Conservation (phyloP, 176 grass and related monocot genomes). For the Eleusine coracana region DNA sequence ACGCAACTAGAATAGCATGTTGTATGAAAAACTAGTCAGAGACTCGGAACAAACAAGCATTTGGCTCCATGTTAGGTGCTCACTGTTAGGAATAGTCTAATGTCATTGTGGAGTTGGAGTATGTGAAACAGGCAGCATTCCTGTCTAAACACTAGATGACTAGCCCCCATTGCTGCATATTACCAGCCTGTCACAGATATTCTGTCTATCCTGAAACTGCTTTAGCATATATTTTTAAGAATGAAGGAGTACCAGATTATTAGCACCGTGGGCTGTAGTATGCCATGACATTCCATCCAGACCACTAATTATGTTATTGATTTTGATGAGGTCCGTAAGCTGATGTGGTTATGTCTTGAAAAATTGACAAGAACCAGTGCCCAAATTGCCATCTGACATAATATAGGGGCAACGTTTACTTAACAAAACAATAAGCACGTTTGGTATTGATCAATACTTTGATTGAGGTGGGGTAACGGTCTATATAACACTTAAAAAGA, state of each 20-base stretch:
- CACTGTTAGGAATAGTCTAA: not conserved
- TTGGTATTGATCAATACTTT: slow-evolving; percentile 21
- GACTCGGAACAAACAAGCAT: not conserved
- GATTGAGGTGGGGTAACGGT: not conserved
- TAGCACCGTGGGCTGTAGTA: not conserved
- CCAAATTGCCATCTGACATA: not conserved
- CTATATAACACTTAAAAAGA: not conserved
- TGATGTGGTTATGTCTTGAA: not conserved
- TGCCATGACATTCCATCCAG: not conserved
- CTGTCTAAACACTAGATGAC: slow-evolving; percentile 16
- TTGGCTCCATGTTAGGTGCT: not conserved
- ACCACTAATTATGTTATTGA: not conserved
- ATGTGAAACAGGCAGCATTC: not conserved
- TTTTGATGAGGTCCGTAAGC: not conserved
- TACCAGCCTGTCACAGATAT: not conserved
- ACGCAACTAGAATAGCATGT: slow-evolving; percentile 8
- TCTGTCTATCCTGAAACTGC: not conserved
- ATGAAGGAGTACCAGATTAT: not conserved
- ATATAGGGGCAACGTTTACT: not conserved
- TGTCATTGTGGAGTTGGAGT: not conserved
- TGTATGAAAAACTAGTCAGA: not conserved
- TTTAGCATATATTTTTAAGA: not conserved
- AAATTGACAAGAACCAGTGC: not conserved
- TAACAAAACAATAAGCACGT: not conserved
- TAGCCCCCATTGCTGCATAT: not conserved